Conservation (phyloP, 108 stramenopile genomes). For the Skeletonema tropicum region DNA sequence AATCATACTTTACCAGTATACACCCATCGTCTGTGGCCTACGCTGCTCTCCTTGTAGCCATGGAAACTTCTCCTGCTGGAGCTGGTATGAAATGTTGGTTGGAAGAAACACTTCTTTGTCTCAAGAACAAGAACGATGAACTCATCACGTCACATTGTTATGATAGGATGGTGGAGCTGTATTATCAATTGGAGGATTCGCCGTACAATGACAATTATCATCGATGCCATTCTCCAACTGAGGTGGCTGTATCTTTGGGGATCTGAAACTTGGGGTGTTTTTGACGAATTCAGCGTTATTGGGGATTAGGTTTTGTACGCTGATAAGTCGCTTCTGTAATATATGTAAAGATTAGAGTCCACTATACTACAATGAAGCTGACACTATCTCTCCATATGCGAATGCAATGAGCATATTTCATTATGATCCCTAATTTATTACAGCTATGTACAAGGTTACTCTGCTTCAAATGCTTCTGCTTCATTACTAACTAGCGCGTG, state of each 20-base stretch:
- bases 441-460: not conserved
- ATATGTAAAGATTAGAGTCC: too few species aligned
- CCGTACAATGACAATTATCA: not conserved
- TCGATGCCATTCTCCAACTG: not conserved
- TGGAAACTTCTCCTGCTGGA: not conserved
- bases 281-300: too few species aligned
- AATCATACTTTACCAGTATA: not conserved
- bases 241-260: not conserved
- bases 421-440: not conserved
- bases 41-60: conserved; percentile 16
- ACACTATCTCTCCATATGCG: not conserved
- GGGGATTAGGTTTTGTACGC: too few species aligned
- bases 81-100: not conserved
- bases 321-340: too few species aligned
- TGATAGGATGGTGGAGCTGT: not conserved
- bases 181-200: not conserved
- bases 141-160: not conserved
- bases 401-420: not conserved
- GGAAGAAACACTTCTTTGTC: not conserved
- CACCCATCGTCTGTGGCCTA: conserved; percentile 22
- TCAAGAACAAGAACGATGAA: not conserved
- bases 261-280: too few species aligned
- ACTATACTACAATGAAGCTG: too few species aligned
- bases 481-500: not conserved
- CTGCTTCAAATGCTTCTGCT: too few species aligned